Evolutionary conservation across 805 yeast genomes (phyloP), one percentile per base, ranked within the genome.

Genomic region (Ogataea pignaliae): DNA sequence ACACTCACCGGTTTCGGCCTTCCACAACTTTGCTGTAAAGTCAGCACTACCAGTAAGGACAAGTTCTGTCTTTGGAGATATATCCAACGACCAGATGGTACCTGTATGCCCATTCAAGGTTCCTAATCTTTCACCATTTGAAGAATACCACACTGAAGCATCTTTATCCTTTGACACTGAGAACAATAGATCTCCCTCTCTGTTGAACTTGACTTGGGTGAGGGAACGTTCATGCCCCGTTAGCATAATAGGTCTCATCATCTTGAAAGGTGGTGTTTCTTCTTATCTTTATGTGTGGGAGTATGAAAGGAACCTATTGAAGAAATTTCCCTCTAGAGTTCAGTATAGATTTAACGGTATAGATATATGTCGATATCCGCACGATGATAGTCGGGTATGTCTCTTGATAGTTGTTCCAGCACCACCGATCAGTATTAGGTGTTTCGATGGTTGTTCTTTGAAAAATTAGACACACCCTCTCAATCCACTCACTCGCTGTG

Each of bases 211-310:
- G 57, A 93, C 90, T 75, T 93, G 98, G 39, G 98, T 90, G 57
- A 93, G 73, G 54, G 98, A 88, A 79, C 99, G 95, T 72, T 88
- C 96, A 71, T 93, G 99, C 48, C 98, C 98, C 76, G 86, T 85
- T 59, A 85, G 72, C 73, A 81, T 61, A 54, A 81, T 66, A 46
- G 86, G 85, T 76, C 85, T 79, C 85, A 81, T 79, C 53, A 53
- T 62, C 53, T 45, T 53, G 53, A 39, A 39, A 29, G 39, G n/a
- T 30, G 26, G 26, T 5, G 26, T 21, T 21, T 21, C 26, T 21
- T 21, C 26, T 21, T 21, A 21, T 21, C 14, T 33, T 16, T 39
- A 12, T 39, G 10, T 34, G 15, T 26, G 33, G 14, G 14, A 10
- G 18, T 32, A 6, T 39, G n/a, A 13, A 6, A 26, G 13, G 13